Evolutionary conservation across 768 basidiomycete species (phyloP), one percentile per base, ranked within the genome.

Genomic region (Lactarius indigo): DNA sequence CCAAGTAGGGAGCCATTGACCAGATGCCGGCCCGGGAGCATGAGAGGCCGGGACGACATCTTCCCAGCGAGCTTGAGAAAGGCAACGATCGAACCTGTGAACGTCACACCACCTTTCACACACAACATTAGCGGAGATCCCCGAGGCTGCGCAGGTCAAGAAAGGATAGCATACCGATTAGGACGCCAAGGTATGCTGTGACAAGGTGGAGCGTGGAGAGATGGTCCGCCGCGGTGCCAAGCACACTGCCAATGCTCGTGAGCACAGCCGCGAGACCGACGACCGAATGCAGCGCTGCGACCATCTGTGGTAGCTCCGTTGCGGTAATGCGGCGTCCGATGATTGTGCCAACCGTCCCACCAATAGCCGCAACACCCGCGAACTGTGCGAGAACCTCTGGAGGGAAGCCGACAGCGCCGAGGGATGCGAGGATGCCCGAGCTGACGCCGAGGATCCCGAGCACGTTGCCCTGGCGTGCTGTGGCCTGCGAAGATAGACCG

Each of bases 211-310:
- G 79, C 10, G 80, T 87, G 4, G 88, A 83, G 28, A 88, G 78
- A 74, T 94, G 92, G 5, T 82, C 79, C 28, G 84, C 78, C 68
- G 91, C 89, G 0, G 58, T 26, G 10, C 85, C 83, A 23, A 95
- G 78, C 13, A 94, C 92, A 72, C 90, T 92, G 15, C 79, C 93
- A 47, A 94, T 89, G 62, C 88, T 91, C 18, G 93, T 95, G 72
- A 95, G 78, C 20, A 95, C 93, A 0, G 93, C 93, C 2, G 93
- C 93, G 33, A 95, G 84, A 76, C 93, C 93, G 60, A 95, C 93
- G 37, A 95, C 93, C 39, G 90, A 92, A 74, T 95, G 93, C 64
- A 95, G 78, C 62, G 92, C 87, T 1, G 88, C 84, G 33, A 87
- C 87, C 81, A 86, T 91, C 75, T 95, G 93, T 9, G 93, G 93